Conservation (phyloP, 495 filamentous ascomycete species). For the Trichoderma asperelloides region DNA sequence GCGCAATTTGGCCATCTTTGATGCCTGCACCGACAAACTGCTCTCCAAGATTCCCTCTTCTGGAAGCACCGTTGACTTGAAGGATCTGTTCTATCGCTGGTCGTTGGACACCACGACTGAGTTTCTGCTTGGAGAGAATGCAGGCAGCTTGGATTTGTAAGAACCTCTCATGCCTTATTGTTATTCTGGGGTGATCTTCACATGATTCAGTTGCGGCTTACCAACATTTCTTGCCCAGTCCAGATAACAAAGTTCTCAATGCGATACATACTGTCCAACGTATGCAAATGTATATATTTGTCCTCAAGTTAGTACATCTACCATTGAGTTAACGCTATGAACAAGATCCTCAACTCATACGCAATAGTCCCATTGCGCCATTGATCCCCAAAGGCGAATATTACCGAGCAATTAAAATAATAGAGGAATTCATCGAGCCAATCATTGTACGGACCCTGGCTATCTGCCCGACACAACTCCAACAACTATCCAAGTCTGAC, state of each 20-base stretch:
- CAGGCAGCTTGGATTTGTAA: constrained; percentile 40
- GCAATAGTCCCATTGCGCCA: constrained; percentile 30
- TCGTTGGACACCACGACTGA: constrained; percentile 52
- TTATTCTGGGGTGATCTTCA: too few species aligned
- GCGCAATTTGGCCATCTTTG: constrained; percentile 38
- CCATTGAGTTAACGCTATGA: background rate
- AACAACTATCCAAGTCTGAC: constrained; percentile 35
- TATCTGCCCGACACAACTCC: constrained; percentile 40
- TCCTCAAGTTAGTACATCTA: constrained; percentile 20
- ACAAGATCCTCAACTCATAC: background rate
- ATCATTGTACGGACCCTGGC: constrained; percentile 43
- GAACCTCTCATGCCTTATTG: background rate
- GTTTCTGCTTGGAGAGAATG: constrained; percentile 46
- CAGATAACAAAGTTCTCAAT: constrained; percentile 38
- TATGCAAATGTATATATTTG: constrained; percentile 38
- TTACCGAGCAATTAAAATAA: constrained; percentile 29
- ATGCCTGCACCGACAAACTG: constrained; percentile 35
- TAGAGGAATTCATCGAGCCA: constrained; percentile 44
- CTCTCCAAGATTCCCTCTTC: constrained; percentile 30
- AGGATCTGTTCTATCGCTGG: constrained; percentile 46
- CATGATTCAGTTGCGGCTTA: background rate
- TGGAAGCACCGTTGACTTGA: constrained; percentile 37
- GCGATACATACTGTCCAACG: constrained; percentile 47
- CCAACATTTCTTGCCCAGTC: constrained; percentile 12
- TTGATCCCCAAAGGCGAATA: constrained; percentile 37